These are phyloP conservation scores for Penicillium hordei DNA, from an alignment of 2,329 filamentous ascomycete species.

Conservation along the genomic window DNA sequence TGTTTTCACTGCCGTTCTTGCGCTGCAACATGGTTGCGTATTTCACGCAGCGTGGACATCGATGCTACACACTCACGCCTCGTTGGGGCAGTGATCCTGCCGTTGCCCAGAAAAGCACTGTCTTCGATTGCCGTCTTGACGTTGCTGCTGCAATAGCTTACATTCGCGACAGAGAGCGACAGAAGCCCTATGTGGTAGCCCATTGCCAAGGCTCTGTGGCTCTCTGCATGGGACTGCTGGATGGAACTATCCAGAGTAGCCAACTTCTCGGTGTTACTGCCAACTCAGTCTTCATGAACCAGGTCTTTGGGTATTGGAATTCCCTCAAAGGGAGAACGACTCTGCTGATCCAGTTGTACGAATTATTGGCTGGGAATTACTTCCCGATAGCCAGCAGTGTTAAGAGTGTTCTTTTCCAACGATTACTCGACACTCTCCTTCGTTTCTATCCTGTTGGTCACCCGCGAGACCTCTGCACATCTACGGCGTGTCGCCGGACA, in stretches of 20 bases:
- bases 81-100: conserved; percentile 1
- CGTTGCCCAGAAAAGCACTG: not conserved
- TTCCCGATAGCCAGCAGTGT: conserved; percentile 12
- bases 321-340: conserved; percentile 8
- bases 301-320: conserved; percentile 21
- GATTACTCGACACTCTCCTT: conserved; percentile 23
- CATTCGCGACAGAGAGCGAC: conserved; percentile 9
- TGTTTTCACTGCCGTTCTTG: conserved; percentile 2
- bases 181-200: conserved; percentile 19
- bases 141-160: conserved; percentile 16
- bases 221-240: conserved; percentile 20
- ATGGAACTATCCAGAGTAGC: conserved; percentile 18
- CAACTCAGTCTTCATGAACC: conserved; percentile 25
- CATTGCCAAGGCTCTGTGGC: conserved; percentile 23
- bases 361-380: conserved; percentile 15
- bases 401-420: conserved; percentile 14
- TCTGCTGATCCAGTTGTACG: conserved; percentile 3
- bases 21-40: conserved; percentile 11
- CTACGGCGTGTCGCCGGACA: conserved; percentile 34
- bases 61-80: conserved; percentile 10
- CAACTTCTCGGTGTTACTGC: conserved; percentile 21
- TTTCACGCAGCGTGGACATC: conserved; percentile 5
- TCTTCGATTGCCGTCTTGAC: conserved; percentile 12
- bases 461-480: conserved; percentile 33
- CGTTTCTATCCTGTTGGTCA: conserved; percentile 37